Evolutionary conservation across 2,329 filamentous ascomycete genomes (phyloP), one percentile per base, ranked within the genome.

Genomic region (Immersiporthe knoxdaviesiana): DNA sequence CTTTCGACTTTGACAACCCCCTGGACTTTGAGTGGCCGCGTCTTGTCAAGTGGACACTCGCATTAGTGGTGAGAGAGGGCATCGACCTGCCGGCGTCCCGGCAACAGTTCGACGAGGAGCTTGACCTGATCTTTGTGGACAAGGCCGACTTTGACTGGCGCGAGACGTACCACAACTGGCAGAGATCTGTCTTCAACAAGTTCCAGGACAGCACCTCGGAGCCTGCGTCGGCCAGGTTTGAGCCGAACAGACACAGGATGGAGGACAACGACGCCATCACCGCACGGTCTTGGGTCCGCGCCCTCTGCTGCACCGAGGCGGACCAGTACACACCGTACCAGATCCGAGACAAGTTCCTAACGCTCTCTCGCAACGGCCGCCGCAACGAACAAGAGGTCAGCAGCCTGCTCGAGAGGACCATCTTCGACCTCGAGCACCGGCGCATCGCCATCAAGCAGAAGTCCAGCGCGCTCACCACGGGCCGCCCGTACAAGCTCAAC

Each of bases 21-120:
- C 77, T 85, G 52, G 83, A 84, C 1, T 93, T 92, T 70, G 90
- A 94, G 75, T 94, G 92, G 91, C 79, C 82, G 12, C 78, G 77
- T 5, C 78, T 94, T 7, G 85, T 94, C 61, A 82, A 85, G 47
- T 95, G 92, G 92, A 85, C 89, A 1, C 80, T 88, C 72, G 81
- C 84, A 30, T 85, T 87, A 4, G 79, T 83, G 32, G 79, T 79
- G 0, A 78, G 82, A 39, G 80, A 84, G 66, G 81, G 81, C 0
- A 74, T 84, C 44, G 76, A 82, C 30, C 81, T 90, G 1, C 88
- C 88, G 1, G 75, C 76, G 3, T 82, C 82, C 1, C 81, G 83
- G 59, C 73, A 77, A 12, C 76, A 77, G 21, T 76, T 91, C 1
- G 68, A 71, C 44, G 74, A 77, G 16, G 76, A 77, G n/a, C 76